Base-by-base conservation (phyloP, 2,329 filamentous ascomycete genomes). In the Albifimbria verrucaria region DNA sequence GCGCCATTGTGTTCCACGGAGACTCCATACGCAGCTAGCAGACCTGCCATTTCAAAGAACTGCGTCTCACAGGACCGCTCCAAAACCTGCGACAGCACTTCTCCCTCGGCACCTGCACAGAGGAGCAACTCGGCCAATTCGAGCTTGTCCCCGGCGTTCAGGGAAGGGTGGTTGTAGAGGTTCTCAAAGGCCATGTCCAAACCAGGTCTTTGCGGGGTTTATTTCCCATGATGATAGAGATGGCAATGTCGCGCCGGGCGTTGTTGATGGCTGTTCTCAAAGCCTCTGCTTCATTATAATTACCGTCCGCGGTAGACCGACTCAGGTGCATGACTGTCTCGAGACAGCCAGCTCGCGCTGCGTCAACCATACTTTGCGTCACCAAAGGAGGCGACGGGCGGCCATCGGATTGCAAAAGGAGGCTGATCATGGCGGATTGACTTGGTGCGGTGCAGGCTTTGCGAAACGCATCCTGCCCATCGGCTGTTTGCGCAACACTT, bases 101-200 rank as follows among this genome's bases (percentile, higher is more conserved):
- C 75, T 2, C 83, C 83, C 12, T 72, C 69, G 1, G 82, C 81
- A 0, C 83, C 82, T 1, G 79, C 81, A 50, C 82, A 84, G 2
- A 87, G 70, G 2, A 87, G 62, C 3, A 83, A 67, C 60, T 86
- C 81, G 0, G 78, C 72, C 55, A 86, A 68, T 2, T 73, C 72
- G 42, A 80, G 65, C 59, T 80, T 83, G 26, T 77, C 74, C 25
- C 75, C 72, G 0, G 77, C 75, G 6, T 72, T 72, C 18, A 81
- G 70, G 2, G 74, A 73, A 2, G 73, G 62, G 48, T 78, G 74
- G 2, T 71, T 63, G 53, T 80, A 73, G 2, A 84, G 66, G 5
- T 72, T 62, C 2, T 69, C 68, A 41, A 86, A 81, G 11, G 80
- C 78, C 22, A 77, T 73, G 51, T 79, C 75, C 3, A 86, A 64